Conservation (phyloP, 768 basidiomycete genomes). For the Hericium erinaceus region DNA sequence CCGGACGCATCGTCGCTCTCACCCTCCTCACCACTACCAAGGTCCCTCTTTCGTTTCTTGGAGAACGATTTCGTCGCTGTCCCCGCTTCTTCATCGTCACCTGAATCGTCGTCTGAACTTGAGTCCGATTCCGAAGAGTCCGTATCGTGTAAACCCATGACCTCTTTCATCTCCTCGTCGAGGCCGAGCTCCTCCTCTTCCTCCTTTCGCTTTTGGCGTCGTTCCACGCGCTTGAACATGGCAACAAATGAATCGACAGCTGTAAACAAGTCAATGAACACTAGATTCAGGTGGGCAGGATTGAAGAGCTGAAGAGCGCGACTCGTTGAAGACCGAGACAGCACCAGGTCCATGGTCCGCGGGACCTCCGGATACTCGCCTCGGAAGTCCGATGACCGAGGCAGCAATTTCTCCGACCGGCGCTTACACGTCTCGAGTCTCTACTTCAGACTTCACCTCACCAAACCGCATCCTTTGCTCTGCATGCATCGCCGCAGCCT, state of each 20-base stretch:
- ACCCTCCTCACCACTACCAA: conserved; percentile 21
- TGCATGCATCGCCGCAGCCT: conserved; percentile 21
- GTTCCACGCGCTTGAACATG: conserved; percentile 80
- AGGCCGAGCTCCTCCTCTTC: conserved; percentile 58
- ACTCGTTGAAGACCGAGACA: not conserved
- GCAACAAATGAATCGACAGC: not conserved
- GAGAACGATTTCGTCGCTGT: not conserved
- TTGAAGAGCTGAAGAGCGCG: not conserved
- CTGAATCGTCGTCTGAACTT: conserved; percentile 28
- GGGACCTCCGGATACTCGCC: too few relatives aligned
- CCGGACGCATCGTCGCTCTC: conserved; percentile 15
- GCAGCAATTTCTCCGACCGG: too few relatives aligned
- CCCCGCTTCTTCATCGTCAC: not conserved
- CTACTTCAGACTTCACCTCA: not conserved
- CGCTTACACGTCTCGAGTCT: too few relatives aligned
- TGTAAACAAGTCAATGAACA: not conserved
- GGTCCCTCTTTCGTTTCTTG: conserved; percentile 1
- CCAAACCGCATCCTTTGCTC: not conserved
- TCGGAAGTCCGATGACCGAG: too few relatives aligned
- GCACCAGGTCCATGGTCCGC: too few relatives aligned
- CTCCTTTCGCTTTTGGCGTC: conserved; percentile 48
- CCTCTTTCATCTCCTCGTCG: conserved; percentile 52
- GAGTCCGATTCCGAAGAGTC: conserved; percentile 64
- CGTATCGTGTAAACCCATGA: conserved; percentile 62
- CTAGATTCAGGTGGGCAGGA: conserved; percentile 8